phyloP scores from a whole-genome alignment of 768 basidiomycete species.

The Russula lepida region DNA sequence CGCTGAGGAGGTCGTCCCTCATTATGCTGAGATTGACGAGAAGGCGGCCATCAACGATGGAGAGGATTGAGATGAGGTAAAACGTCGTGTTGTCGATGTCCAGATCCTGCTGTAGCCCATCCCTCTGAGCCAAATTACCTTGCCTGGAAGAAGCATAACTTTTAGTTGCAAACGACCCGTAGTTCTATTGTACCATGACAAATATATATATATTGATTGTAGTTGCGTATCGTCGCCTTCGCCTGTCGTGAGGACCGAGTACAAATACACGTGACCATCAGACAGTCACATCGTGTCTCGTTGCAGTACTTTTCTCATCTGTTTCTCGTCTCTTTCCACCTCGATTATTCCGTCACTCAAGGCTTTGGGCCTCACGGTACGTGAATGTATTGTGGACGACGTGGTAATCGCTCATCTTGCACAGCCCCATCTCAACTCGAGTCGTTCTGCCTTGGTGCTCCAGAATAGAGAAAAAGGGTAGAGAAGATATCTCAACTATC shows the following conservation, averaged over 20 bases:
- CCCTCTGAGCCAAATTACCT: not conserved
- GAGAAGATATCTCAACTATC: conserved; percentile 47
- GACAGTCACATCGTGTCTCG: no score
- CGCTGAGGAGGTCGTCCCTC: conserved; percentile 11
- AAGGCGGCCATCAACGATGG: not conserved
- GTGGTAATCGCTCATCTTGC: not conserved
- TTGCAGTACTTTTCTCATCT: no score
- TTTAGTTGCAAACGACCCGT: not conserved
- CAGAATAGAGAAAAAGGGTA: conserved; percentile 49
- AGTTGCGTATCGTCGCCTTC: not conserved
- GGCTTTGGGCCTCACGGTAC: not conserved
- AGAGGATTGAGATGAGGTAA: not conserved
- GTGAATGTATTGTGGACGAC: not conserved
- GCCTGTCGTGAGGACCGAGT: no score
- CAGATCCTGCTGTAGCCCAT: not conserved
- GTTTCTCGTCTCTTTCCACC: not conserved
- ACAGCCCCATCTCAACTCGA: not conserved
- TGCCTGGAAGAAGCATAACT: not conserved
- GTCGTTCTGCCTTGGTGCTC: conserved; percentile 42
- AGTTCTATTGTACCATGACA: not conserved
- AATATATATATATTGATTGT: not conserved
- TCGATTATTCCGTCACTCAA: not conserved
- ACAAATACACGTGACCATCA: not conserved
- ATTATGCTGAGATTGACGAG: conserved; percentile 2
- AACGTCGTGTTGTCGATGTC: not conserved